A percentile compares a stretch with the other conserved stretches of the same genome.
Conservation (phyloP, 2,329 filamentous ascomycete species). For the Colletotrichum paranaense region DNA sequence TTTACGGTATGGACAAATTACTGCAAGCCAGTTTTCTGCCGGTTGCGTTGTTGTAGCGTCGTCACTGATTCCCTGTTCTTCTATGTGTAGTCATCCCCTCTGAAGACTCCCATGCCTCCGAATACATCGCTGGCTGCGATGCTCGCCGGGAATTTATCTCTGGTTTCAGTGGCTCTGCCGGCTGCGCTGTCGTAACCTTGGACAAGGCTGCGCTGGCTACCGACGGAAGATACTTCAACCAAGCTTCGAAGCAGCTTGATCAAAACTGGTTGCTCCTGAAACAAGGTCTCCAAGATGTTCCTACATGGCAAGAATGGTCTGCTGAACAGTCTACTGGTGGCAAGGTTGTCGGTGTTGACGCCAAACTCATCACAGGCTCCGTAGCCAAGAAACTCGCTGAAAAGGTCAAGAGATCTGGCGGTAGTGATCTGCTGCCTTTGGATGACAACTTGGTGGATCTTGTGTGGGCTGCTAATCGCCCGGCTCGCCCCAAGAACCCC, state of each 20-base stretch:
- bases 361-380: conserved; percentile 81
- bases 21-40: not conserved
- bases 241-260: conserved; percentile 91
- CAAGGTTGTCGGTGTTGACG: conserved; percentile 91
- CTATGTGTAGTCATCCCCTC: conserved; percentile 83
- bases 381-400: conserved; percentile 78
- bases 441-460: conserved; percentile 88
- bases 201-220: conserved; percentile 92
- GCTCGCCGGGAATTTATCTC: conserved; percentile 90
- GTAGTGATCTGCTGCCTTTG: conserved; percentile 79
- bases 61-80: conserved; percentile 48
- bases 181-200: conserved; percentile 87
- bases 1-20: conserved; percentile 78
- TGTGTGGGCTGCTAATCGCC: conserved; percentile 84
- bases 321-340: conserved; percentile 87
- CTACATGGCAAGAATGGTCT: conserved; percentile 97
- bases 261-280: conserved; percentile 92
- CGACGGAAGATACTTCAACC: conserved; percentile 98
- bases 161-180: conserved; percentile 94
- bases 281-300: conserved; percentile 91
- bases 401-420: conserved; percentile 88
- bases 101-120: conserved; percentile 96
- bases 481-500: conserved; percentile 79
- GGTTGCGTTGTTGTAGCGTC: conserved; percentile 28
- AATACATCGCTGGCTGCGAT: conserved; percentile 98